Evolutionary conservation across 2,329 filamentous ascomycete species (phyloP), one percentile per base, ranked within the genome.

Genomic region (Aspergillus ibericus): DNA sequence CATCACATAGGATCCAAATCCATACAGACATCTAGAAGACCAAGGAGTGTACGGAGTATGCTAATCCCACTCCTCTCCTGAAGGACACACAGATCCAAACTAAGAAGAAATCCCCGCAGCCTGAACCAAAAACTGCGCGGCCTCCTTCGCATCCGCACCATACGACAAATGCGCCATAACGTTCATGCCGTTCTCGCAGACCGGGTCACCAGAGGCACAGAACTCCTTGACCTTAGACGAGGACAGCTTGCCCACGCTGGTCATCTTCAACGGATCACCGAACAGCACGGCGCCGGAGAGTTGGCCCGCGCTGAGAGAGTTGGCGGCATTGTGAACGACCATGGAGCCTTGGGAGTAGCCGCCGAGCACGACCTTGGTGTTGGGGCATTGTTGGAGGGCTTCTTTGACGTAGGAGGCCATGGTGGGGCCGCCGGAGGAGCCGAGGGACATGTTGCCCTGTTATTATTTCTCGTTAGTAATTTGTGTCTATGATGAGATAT

Each of bases 121-220:
- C 48, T 63, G 53, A 5, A 72, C 48, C 52, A 75, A 59, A 62
- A 80, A 80, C 35, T 67, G 51, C 3, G 77, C 77, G 1, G 78
- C 78, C 8, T 68, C 68, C 4, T 61, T 59, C 0, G 73, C 77
- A 67, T 78, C 59, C 3, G 47, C 22, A 1, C 65, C 72, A 59
- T 82, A 82, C 2, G 68, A 69, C 34, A 77, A 54, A 68, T 82
- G 80, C 6, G 76, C 73, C 20, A 77, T 67, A 5, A 78, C 67
- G 53, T 78, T 71, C 20, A 77, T 65, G 0, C 78, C 79, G 34
- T 82, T 79, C 4, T 68, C 55, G 59, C 83, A 85, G 5, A 85
- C 82, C 9, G 78, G 71, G 62, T 85, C 83, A 0, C 80, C 82
- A 3, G 62, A 47, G 29, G 81, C 77, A 59, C 83, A 85, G 36